Evolutionary conservation across 371 early-diverging fungal genomes (phyloP), one percentile per base, ranked within the genome.

Genomic region (Batrachochytrium dendrobatidis): DNA sequence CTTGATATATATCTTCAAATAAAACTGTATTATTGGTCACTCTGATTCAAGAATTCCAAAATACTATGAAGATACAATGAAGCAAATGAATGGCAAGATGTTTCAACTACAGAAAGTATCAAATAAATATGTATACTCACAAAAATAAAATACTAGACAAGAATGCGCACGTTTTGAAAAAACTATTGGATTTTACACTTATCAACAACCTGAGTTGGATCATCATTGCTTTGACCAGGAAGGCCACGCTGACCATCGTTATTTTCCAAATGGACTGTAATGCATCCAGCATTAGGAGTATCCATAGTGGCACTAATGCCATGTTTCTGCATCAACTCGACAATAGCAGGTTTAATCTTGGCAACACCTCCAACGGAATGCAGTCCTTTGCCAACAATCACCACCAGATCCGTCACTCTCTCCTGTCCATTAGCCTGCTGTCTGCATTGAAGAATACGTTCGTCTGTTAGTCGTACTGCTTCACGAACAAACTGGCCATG

Each of bases 291-390:
- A n/a, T 39, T 39, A 12, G 39, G 39, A n/a, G 12, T 12, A n/a
- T 39, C 39, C 15, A 15, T 39, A 12, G n/a, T 39, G 39, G 52
- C 52, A 18, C 55, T n/a, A 20, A 67, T 15, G 0, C 34, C 10
- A 4, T 57, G 45, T 39, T 31, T 34, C 43, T 24, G 30, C 30
- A 46, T 15, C 44, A 59, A 56, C 49, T 54, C 67, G 26, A 56
- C 56, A 29, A 67, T 57, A 31, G 60, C 61, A n/a, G 67, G 67
- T 39, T 56, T 63, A 29, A 67, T 67, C 58, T 64, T 67, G 31
- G 67, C 58, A 33, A 66, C 54, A 18, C 64, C 64, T 17, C 54
- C 61, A 15, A 15, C 17, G 29, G 35, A 34, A 43, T 60, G 63
- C 18, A 32, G 22, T 5, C 67, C 67, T 51, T 50, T 34, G 20